Base-by-base conservation (phyloP, 768 basidiomycete species). In the Podaxis mareebaensis region DNA sequence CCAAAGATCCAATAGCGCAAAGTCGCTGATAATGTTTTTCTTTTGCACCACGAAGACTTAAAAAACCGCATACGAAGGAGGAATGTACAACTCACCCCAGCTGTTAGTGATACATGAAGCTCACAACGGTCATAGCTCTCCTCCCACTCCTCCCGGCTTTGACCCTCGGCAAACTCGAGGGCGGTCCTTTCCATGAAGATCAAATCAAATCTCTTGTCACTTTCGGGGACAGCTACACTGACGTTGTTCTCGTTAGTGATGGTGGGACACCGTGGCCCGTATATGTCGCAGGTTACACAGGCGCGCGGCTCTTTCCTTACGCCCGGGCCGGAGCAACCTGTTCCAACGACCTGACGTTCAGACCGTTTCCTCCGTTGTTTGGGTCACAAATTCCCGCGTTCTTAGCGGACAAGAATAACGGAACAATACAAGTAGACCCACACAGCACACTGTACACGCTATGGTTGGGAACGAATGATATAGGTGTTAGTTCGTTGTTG, bases 381-480 rank as follows among this genome's bases (percentile, higher is more conserved):
- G 85, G 84, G 67, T 79, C 77, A 70, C 82, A 88, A 68, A 76
- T 89, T 6, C 87, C 87, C 0, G 59, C 75, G 0, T 88, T 82
- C 72, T 76, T 87, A 53, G 67, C 75, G 6, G 78, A 81, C 53
- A 73, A 67, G 17, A 66, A 70, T 10, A 81, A 83, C 64, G 78
- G 79, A 5, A 75, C 80, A 1, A 68, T 85, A 20, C 67, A 65
- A n/a, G 69, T 83, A 38, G 60, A 72, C 15, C 70, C 81, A 0
- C 71, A 76, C 2, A 77, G 85, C 51, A 89, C 88, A 1, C 65
- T 89, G 2, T 89, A 85, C 69, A 84, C 85, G 0, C 75, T 89
- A 6, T 90, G 88, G 88, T 86, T 89, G 63, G 87, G 88, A 12
- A 86, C 85, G 2, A 86, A 85, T 64, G 89, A 90, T 68, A 77